A percentile compares a stretch with the other conserved stretches of the same genome.
Conservation (phyloP, 208 protist genomes). For the Wallacemonas collosoma region DNA sequence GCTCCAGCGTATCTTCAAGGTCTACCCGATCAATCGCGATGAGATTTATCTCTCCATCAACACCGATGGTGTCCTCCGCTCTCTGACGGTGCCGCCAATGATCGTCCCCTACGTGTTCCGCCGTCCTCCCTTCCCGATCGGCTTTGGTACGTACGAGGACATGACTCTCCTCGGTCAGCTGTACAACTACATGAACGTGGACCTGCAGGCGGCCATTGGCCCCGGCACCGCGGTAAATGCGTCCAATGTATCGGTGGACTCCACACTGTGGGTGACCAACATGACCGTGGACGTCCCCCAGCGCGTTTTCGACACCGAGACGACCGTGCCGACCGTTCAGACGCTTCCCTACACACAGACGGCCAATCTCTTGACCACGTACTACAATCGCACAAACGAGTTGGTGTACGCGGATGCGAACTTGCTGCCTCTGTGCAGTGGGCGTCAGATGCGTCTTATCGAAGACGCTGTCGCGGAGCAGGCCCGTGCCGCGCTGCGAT, state of each 20-base stretch:
- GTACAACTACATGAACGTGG: conserved; percentile 22
- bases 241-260: conserved; percentile 26
- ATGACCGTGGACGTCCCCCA: conserved; percentile 50
- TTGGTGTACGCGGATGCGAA: conserved; percentile 50
- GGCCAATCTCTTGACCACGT: conserved; percentile 27
- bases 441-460: conserved; percentile 34
- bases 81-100: conserved; percentile 38
- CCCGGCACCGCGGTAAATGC: conserved; percentile 27
- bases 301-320: conserved; percentile 35
- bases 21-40: conserved; percentile 43
- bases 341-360: conserved; percentile 25
- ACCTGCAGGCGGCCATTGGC: conserved; percentile 29
- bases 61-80: conserved; percentile 30
- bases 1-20: conserved; percentile 39
- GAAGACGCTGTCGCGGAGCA: conserved; percentile 27
- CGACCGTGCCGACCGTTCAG: conserved; percentile 21
- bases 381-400: conserved; percentile 66
- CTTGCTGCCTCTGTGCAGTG: conserved; percentile 59
- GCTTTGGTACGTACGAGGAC: conserved; percentile 26
- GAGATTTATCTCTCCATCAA: conserved; percentile 51
- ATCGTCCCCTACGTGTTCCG: conserved; percentile 23
- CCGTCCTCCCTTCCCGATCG: conserved; percentile 47
- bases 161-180: conserved; percentile 6
- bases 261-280: conserved; percentile 34
- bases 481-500: conserved; percentile 36